These are phyloP conservation scores for Pythium angustatum DNA, from an alignment of 352 stramenopile species.

Conservation along the genomic window DNA sequence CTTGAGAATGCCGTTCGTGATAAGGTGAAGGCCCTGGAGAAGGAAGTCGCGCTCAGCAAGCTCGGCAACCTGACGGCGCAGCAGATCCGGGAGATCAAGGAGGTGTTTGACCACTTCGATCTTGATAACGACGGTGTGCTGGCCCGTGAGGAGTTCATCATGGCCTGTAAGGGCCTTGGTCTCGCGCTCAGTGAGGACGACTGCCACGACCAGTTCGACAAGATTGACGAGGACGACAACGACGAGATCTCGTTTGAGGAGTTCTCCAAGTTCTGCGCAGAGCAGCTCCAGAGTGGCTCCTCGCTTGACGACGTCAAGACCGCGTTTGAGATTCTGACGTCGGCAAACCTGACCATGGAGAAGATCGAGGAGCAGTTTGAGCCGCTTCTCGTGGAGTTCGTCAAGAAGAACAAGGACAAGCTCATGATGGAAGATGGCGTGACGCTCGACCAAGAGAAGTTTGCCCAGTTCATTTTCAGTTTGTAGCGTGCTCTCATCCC, in stretches of 20 bases:
- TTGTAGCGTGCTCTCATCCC: slow-evolving; percentile 43
- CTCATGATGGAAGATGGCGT: slow-evolving; percentile 54
- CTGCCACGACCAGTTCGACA: slow-evolving; percentile 88
- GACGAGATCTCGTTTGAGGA: slow-evolving; percentile 85
- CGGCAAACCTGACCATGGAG: slow-evolving; percentile 71
- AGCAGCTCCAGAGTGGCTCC: slow-evolving; percentile 88
- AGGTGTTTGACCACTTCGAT: slow-evolving; percentile 92
- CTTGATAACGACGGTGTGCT: slow-evolving; percentile 85
- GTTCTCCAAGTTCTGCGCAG: slow-evolving; percentile 86
- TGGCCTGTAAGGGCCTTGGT: slow-evolving; percentile 88
- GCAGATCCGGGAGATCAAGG: slow-evolving; percentile 87
- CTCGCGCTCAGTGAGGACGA: slow-evolving; percentile 87
- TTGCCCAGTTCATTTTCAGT: slow-evolving; percentile 81
- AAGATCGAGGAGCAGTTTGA: slow-evolving; percentile 87
- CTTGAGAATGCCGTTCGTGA: slow-evolving; percentile 77
- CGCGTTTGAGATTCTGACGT: slow-evolving; percentile 79
- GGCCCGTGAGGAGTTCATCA: slow-evolving; percentile 89
- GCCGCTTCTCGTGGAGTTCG: slow-evolving; percentile 66
- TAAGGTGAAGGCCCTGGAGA: slow-evolving; percentile 88
- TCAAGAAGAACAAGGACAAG: slow-evolving; percentile 70
- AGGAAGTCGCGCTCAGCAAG: slow-evolving; percentile 84
- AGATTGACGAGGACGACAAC: slow-evolving; percentile 80
- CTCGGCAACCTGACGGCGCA: slow-evolving; percentile 80
- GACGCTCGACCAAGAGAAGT: slow-evolving; percentile 74
- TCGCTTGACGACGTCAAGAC: slow-evolving; percentile 79